These are phyloP conservation scores for Ophiostoma himal-ulmi DNA, from an alignment of 2,329 filamentous ascomycete genomes.

Conservation along the genomic window DNA sequence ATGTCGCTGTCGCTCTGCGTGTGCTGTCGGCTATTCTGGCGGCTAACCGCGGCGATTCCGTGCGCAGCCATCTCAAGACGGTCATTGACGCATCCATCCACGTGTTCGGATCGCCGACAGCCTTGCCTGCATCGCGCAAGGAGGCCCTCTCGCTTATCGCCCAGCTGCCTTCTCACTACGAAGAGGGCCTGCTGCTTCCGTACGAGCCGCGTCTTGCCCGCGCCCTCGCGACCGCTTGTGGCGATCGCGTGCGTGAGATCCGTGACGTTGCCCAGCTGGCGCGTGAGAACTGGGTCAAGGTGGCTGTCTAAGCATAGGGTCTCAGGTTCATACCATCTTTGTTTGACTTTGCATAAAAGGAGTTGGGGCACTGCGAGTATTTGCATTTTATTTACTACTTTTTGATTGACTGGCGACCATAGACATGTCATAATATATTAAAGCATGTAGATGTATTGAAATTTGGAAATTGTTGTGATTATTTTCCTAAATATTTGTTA, in stretches of 20 bases:
- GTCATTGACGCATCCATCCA: conserved; percentile 42
- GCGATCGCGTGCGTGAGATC: conserved; percentile 49
- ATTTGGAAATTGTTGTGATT: neutral
- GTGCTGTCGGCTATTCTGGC: conserved; percentile 46
- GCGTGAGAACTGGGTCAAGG: conserved; percentile 43
- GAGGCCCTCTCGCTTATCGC: conserved; percentile 45
- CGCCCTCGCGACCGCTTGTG: conserved; percentile 47
- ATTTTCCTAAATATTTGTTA: too few relatives aligned
- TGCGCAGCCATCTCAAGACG: conserved; percentile 45
- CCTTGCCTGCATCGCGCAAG: conserved; percentile 37
- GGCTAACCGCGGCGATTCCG: conserved; percentile 40
- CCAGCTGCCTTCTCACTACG: conserved; percentile 44
- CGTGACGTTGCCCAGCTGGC: conserved; percentile 46
- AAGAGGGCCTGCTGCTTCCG: conserved; percentile 42
- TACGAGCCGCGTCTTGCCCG: conserved; percentile 42
- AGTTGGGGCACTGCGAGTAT: neutral
- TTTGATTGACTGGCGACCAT: neutral
- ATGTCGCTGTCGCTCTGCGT: conserved; percentile 44
- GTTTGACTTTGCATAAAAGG: neutral
- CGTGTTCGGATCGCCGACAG: conserved; percentile 32
- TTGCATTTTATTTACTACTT: neutral
- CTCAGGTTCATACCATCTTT: neutral
- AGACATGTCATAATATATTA: neutral
- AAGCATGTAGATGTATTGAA: neutral
- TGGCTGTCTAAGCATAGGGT: conserved; percentile 29